Conservation (phyloP, 495 filamentous ascomycete species). For the Saxispiralis lemnorum region DNA sequence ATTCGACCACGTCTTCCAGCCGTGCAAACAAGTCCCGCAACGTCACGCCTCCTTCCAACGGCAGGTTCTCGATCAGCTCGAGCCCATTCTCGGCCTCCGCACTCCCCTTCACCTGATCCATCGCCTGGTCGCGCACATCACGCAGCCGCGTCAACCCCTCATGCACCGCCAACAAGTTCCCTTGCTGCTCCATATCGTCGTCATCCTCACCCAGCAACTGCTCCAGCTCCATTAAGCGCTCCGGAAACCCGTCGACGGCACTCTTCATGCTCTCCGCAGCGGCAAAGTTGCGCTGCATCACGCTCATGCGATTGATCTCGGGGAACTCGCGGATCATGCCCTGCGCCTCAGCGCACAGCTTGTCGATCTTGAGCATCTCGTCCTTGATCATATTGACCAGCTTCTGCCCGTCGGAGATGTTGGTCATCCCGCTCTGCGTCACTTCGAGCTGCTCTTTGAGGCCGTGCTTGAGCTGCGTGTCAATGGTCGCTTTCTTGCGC, state of each 20-base stretch:
- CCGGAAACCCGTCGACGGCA: conserved; percentile 70
- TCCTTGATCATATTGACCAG: conserved; percentile 80
- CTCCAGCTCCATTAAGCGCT: conserved; percentile 55
- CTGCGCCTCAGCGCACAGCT: conserved; percentile 87
- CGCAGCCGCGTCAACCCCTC: conserved; percentile 79
- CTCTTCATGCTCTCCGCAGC: conserved; percentile 81
- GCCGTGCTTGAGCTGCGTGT: conserved; percentile 71
- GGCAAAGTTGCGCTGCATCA: conserved; percentile 86
- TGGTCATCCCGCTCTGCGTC: conserved; percentile 76
- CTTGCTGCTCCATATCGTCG: conserved; percentile 71
- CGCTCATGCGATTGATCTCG: conserved; percentile 81
- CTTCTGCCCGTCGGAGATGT: conserved; percentile 71
- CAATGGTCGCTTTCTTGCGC: conserved; percentile 82
- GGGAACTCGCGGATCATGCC: conserved; percentile 93
- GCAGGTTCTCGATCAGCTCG: conserved; percentile 26
- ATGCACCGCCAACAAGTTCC: conserved; percentile 73
- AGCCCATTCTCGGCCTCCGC: conserved; percentile 16
- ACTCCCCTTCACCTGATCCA: conserved; percentile 49
- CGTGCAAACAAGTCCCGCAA: conserved; percentile 73
- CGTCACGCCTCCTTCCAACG: conserved; percentile 46
- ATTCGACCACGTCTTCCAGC: conserved; percentile 72
- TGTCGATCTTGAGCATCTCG: conserved; percentile 96
- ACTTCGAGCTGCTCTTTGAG: conserved; percentile 80
- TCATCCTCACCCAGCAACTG: conserved; percentile 64
- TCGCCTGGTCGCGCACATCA: conserved; percentile 85